A percentile compares a stretch with the other conserved stretches of the same genome.
Conservation (phyloP, 1,284 basidiomycete genomes). For the Trichosporon asahii region DNA sequence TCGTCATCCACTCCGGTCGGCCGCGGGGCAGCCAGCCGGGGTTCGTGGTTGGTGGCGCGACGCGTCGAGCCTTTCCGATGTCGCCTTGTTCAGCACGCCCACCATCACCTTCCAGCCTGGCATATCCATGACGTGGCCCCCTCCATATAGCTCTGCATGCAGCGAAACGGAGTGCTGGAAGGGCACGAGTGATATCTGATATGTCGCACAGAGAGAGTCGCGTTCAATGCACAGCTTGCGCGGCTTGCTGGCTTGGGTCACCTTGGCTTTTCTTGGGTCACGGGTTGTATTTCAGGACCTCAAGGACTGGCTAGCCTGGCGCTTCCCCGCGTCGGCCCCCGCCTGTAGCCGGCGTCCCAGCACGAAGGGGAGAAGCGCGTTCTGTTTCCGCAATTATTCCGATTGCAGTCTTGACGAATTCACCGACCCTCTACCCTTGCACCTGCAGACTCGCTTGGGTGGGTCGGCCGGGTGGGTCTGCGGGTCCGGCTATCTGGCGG, state of each 20-base stretch:
- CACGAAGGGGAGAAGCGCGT: not conserved
- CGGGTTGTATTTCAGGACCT: not conserved
- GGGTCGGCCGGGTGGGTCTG: not conserved
- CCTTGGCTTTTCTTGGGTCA: conserved; percentile 1
- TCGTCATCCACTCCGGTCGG: not conserved
- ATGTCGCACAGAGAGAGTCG: not conserved
- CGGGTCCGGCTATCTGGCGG: no score
- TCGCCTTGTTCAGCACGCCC: no score
- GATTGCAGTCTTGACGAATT: not conserved
- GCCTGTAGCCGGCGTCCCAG: not conserved
- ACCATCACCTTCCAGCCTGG: no score
- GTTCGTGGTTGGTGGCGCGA: not conserved
- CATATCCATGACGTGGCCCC: not conserved
- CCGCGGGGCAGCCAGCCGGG: no score
- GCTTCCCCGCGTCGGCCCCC: not conserved
- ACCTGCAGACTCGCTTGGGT: no score
- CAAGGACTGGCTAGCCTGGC: not conserved
- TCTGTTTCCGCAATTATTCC: not conserved
- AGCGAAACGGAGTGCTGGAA: not conserved
- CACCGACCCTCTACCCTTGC: not conserved
- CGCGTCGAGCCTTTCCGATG: not conserved
- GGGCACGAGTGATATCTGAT: not conserved
- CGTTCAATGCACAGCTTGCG: not conserved
- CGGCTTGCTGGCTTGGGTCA: not conserved
- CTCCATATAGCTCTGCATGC: not conserved